phyloP scores from a whole-genome alignment of 495 filamentous ascomycete species.

The Neurospora sp. region DNA sequence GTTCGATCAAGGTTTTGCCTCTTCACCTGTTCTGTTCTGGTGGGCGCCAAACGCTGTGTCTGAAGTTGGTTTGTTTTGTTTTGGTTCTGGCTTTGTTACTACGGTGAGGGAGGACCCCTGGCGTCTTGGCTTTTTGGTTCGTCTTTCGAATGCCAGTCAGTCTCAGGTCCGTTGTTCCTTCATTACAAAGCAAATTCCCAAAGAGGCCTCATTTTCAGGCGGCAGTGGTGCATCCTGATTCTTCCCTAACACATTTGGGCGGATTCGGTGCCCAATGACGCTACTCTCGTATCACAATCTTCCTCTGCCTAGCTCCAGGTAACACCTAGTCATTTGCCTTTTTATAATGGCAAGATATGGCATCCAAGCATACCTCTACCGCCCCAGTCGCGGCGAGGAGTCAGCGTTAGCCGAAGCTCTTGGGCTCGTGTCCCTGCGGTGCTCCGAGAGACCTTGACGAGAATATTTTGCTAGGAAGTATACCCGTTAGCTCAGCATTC shows the following conservation, averaged over 20 bases:
- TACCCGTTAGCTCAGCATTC: constrained; percentile 3
- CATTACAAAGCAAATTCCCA: background rate
- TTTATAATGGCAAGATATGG: constrained; percentile 66
- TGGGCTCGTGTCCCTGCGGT: constrained; percentile 30
- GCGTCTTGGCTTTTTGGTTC: background rate
- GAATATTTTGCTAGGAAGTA: constrained; percentile 47
- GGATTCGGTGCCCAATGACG: background rate
- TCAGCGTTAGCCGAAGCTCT: constrained; percentile 59
- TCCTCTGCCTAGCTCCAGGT: background rate
- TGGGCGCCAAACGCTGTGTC: background rate
- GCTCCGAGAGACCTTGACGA: constrained; percentile 57
- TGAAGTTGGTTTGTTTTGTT: background rate
- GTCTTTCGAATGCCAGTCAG: background rate
- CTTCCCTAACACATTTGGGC: background rate
- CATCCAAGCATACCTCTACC: constrained; percentile 82
- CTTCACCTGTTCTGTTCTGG: background rate
- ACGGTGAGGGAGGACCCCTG: background rate
- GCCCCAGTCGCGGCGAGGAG: constrained; percentile 72
- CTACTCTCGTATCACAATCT: background rate
- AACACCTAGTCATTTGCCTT: background rate
- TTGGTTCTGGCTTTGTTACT: background rate
- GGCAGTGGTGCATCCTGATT: background rate
- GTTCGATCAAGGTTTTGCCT: background rate
- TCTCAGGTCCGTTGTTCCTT: background rate
- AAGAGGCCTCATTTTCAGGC: background rate